These are phyloP conservation scores for Euphorbia peplus DNA, from an alignment of 345 rosid genomes.

Conservation along the genomic window DNA sequence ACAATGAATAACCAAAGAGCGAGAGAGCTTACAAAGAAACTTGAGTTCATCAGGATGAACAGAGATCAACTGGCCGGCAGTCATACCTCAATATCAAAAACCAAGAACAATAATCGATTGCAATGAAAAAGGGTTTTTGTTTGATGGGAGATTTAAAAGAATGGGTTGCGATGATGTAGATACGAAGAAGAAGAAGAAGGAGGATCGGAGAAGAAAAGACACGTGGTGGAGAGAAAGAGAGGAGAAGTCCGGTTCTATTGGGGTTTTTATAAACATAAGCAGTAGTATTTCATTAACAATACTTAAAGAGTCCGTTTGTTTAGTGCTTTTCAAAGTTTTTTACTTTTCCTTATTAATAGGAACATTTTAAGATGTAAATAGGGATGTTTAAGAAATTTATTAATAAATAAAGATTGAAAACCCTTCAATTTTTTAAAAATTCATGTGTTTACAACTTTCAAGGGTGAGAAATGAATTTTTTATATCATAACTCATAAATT, in stretches of 20 bases:
- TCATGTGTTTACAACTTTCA: no score
- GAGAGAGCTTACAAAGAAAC: conserved; percentile 54
- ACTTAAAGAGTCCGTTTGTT: no score
- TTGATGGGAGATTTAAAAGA: neutral
- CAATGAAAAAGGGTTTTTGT: neutral
- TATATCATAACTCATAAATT: no score
- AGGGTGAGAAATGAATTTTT: no score
- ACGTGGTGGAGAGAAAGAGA: neutral
- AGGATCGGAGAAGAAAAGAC: neutral
- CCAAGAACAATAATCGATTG: neutral
- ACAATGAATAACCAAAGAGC: neutral
- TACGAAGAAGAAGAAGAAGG: neutral
- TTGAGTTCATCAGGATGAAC: conserved; percentile 95
- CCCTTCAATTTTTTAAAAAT: no score
- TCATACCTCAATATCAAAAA: conserved; percentile 26
- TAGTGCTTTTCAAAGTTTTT: no score
- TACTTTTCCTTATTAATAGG: no score
- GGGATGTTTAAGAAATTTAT: no score
- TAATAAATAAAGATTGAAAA: no score
- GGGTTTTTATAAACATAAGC: no score
- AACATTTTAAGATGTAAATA: no score
- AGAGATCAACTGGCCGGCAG: conserved; percentile 67
- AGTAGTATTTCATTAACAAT: no score
- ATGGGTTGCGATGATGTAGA: neutral
- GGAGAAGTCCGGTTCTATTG: conserved; percentile 3